Percentiles rank a stretch among this genome's conserved stretches.
Evolutionary conservation across 2,329 filamentous ascomycete species (phyloP).

Genomic region (Monilinia fructicola): DNA sequence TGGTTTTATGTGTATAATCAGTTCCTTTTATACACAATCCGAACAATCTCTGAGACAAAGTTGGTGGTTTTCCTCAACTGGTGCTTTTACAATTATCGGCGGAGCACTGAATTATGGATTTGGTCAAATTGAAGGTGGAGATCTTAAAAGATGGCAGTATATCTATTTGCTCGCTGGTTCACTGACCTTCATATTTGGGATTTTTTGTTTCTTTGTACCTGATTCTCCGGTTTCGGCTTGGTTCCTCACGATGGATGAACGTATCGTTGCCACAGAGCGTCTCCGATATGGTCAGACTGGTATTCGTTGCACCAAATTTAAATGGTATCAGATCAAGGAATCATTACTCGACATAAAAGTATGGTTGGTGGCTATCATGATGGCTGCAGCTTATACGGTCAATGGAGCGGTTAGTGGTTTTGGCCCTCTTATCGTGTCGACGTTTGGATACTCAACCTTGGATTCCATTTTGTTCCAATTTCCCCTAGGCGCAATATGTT

Average conservation of each 20-base stretch:
- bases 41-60: constrained; percentile 65
- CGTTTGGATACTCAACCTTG: constrained; percentile 64
- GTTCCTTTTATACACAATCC: constrained; percentile 61
- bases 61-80: constrained; percentile 63
- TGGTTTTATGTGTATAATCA: constrained; percentile 63
- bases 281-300: constrained; percentile 63
- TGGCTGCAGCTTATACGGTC: constrained; percentile 68
- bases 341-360: constrained; percentile 59
- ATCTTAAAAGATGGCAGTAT: constrained; percentile 65
- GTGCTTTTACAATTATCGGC: constrained; percentile 59
- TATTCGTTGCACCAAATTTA: constrained; percentile 60
- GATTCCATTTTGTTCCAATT: constrained; percentile 73
- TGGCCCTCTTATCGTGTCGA: constrained; percentile 69
- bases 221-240: constrained; percentile 66
- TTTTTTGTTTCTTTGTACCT: constrained; percentile 64
- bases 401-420: constrained; percentile 72
- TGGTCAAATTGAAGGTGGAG: constrained; percentile 57
- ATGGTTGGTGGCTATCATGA: constrained; percentile 65
- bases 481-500: constrained; percentile 67
- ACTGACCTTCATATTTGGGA: constrained; percentile 63
- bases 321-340: constrained; percentile 58
- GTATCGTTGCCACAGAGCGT: constrained; percentile 63
- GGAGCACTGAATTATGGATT: constrained; percentile 67
- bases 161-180: constrained; percentile 50
- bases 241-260: constrained; percentile 65